Evolutionary conservation across 2,329 filamentous ascomycete species (phyloP), one percentile per base, ranked within the genome.

Genomic region (Xylariales sp.): DNA sequence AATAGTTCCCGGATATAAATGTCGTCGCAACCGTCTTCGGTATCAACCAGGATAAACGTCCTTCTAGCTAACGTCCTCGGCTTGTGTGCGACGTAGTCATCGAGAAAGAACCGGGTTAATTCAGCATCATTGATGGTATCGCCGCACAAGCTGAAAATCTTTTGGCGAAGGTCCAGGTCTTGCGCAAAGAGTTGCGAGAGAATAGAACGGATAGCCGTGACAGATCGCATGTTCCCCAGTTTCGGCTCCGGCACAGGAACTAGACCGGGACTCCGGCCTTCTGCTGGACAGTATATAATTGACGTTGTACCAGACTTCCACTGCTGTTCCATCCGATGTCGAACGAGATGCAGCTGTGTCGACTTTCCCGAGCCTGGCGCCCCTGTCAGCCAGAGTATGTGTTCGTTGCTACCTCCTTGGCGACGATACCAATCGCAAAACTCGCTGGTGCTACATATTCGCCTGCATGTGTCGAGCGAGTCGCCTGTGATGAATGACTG

Each of bases 401-500:
- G 30, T 45, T 61, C 56, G 23, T 64, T 64, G 32, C 55, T 65
- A n/a, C 60, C 63, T 45, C 45, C 56, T n/a, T 54, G 62, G 32
- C 69, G 66, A 48, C 46, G 59, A 64, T 70, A 70, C 69, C 69
- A 70, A 48, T 62, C 46, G 18, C 46, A 46, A 36, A 70, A 70
- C 32, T 70, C 53, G 12, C n/a, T 54, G 12, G 69, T 58, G 18
- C 39, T 65, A 14, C 53, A 61, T 56, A 70, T 60, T 59, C 48
- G 41, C 36, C 30, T 64, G 41, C 60, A 70, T 46, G 69, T 66
- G 7, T 12, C 34, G 2, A 62, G 12, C 41, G 52, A 58, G 30
- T 23, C 18, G 18, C 28, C 45, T 9, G 14, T 34, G 14, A 14
- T 28, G n/a, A 52, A 23, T 32, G 18, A 34, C 18, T 30, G 62